Evolutionary conservation across 768 basidiomycete species (phyloP).

Genomic region (Termitomyces eurrhizus): DNA sequence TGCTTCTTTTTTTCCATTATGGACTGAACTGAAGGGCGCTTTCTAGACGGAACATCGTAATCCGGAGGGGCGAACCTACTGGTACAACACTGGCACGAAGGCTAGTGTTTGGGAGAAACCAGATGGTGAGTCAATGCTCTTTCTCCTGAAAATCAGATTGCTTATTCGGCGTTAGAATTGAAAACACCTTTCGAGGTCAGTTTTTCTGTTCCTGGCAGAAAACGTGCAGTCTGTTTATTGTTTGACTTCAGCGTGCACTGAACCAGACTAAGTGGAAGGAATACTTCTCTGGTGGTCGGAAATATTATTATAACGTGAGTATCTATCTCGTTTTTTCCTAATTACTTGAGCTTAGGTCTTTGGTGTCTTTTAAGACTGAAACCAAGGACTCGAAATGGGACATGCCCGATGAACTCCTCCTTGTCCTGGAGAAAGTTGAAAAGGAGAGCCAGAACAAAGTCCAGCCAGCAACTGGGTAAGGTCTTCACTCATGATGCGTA

Average conservation of each 20-base stretch:
- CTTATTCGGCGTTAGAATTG: slow-evolving; percentile 48
- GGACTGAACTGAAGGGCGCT: neutral
- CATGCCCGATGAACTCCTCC: slow-evolving; percentile 87
- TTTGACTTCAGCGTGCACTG: slow-evolving; percentile 66
- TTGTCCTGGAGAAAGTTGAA: slow-evolving; percentile 83
- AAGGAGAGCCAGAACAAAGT: slow-evolving; percentile 52
- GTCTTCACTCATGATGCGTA: neutral
- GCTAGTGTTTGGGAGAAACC: slow-evolving; percentile 99
- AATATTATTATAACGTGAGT: slow-evolving; percentile 85
- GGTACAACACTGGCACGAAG: slow-evolving; percentile 87
- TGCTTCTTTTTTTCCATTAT: neutral
- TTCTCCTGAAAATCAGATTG: neutral
- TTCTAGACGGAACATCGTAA: slow-evolving; percentile 88
- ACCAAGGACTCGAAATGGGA: slow-evolving; percentile 97
- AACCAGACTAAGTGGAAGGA: slow-evolving; percentile 94
- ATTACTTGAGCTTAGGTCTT: slow-evolving; percentile 3
- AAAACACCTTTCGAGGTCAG: slow-evolving; percentile 90
- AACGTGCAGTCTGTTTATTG: slow-evolving; percentile 12
- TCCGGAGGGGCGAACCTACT: slow-evolving; percentile 96
- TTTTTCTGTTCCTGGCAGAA: slow-evolving; percentile 7
- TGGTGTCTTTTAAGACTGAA: slow-evolving; percentile 51
- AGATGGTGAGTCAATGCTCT: slow-evolving; percentile 57
- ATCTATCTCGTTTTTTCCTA: neutral
- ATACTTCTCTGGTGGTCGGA: slow-evolving; percentile 88
- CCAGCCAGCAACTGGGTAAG: slow-evolving; percentile 32